These are phyloP conservation scores for Canavalia gladiata DNA, from an alignment of 306 rosid genomes.

Conservation along the genomic window DNA sequence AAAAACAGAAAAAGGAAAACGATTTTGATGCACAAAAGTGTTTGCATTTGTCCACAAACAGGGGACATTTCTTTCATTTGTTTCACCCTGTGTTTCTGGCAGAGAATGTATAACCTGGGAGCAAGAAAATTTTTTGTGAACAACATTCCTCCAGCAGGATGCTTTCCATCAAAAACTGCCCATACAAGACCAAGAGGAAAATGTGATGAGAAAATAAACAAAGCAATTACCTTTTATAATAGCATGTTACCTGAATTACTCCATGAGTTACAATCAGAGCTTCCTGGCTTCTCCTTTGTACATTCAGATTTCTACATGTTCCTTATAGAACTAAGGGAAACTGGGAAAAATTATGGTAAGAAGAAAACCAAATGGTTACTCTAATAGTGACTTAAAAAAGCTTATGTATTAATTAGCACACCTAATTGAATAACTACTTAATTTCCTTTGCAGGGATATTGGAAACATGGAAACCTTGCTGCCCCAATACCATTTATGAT, in stretches of 20 bases:
- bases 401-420: neutral
- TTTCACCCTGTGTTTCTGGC: constrained; percentile 3
- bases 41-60: no score
- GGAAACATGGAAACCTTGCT: constrained; percentile 54
- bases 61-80: no score
- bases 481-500: constrained; percentile 46
- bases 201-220: constrained; percentile 46
- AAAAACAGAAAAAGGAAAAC: no score
- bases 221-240: constrained; percentile 33
- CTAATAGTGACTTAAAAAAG: constrained; percentile 4
- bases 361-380: neutral
- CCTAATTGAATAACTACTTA: neutral
- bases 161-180: constrained; percentile 44
- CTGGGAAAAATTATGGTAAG: constrained; percentile 45
- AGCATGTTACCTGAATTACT: constrained; percentile 33
- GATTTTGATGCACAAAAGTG: no score
- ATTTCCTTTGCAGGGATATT: constrained; percentile 48
- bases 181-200: constrained; percentile 42
- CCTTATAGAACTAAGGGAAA: constrained; percentile 42
- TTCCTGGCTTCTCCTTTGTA: constrained; percentile 44
- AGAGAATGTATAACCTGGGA: constrained; percentile 53
- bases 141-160: constrained; percentile 55
- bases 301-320: constrained; percentile 45
- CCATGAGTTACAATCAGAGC: constrained; percentile 35
- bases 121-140: constrained; percentile 53